A percentile compares a stretch with the other conserved stretches of the same genome.
Evolutionary conservation across 2,329 filamentous ascomycete genomes (phyloP).

Genomic region (Lithohypha guttulata): DNA sequence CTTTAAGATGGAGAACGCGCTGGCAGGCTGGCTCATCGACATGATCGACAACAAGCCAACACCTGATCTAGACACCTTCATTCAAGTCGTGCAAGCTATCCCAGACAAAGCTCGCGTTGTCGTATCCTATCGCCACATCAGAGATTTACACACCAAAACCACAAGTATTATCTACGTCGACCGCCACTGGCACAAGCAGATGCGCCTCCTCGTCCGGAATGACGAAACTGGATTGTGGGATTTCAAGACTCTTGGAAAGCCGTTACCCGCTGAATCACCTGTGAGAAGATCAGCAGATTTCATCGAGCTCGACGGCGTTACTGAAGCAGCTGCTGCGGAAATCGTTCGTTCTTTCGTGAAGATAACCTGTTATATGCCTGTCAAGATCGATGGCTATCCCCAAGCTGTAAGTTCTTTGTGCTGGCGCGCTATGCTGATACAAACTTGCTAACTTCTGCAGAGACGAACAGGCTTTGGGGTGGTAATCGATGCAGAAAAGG

Average conservation of each 20-base stretch:
- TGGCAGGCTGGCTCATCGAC: constrained; percentile 89
- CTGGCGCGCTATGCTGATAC: too few relatives aligned
- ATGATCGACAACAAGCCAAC: constrained; percentile 86
- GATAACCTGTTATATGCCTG: constrained; percentile 81
- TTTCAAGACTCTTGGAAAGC: constrained; percentile 72
- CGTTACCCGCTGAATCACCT: constrained; percentile 63
- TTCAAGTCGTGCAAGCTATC: constrained; percentile 80
- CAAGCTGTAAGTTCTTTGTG: too few relatives aligned
- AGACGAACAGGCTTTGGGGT: constrained; percentile 92
- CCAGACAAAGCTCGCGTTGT: constrained; percentile 75
- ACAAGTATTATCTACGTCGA: constrained; percentile 89
- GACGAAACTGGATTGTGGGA: constrained; percentile 89
- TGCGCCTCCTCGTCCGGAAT: constrained; percentile 85
- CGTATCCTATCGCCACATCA: constrained; percentile 88
- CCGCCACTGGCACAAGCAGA: constrained; percentile 90
- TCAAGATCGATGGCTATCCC: constrained; percentile 97
- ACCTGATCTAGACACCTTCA: constrained; percentile 75
- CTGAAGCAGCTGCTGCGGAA: constrained; percentile 81
- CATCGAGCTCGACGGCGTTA: constrained; percentile 79
- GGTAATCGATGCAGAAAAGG: constrained; percentile 95
- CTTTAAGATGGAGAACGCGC: constrained; percentile 83
- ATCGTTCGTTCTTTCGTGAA: constrained; percentile 91
- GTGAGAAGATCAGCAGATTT: constrained; percentile 74
- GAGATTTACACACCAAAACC: constrained; percentile 87
- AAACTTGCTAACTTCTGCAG: too few relatives aligned